These are phyloP conservation scores for Sideroxylon spinosum DNA, from an alignment of 179 eudicot species.

Conservation along the genomic window DNA sequence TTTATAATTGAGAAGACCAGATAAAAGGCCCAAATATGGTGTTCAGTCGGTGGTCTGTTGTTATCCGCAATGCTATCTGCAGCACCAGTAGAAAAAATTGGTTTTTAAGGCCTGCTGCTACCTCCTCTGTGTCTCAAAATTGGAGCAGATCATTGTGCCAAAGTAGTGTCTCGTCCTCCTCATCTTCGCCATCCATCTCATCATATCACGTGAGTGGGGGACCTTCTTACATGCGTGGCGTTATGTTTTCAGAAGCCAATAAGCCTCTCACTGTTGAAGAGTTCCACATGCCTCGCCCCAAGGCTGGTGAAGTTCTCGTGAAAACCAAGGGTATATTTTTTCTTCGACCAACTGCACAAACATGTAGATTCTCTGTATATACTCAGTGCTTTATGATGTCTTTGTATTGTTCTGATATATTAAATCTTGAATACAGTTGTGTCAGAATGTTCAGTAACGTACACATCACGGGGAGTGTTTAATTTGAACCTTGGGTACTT, in stretches of 20 bases:
- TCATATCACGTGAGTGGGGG: constrained; percentile 59
- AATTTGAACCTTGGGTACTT: background rate
- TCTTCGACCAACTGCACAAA: background rate
- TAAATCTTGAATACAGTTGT: background rate
- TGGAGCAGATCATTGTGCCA: constrained; percentile 19
- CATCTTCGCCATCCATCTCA: constrained; percentile 25
- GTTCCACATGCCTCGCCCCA: constrained; percentile 89
- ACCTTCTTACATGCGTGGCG: constrained; percentile 80
- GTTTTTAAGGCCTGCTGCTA: constrained; percentile 9
- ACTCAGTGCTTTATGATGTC: background rate
- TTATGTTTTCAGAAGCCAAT: constrained; percentile 66
- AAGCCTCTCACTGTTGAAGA: constrained; percentile 83
- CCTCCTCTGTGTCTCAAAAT: constrained; percentile 9
- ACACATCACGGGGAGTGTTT: background rate
- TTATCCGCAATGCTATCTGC: constrained; percentile 26
- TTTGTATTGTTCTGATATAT: background rate
- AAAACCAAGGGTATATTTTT: constrained; percentile 75
- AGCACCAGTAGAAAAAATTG: constrained; percentile 14
- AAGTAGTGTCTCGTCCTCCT: background rate
- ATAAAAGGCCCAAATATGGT: constrained; percentile 21
- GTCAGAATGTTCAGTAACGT: background rate
- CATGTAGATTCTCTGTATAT: background rate
- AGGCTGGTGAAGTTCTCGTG: constrained; percentile 82
- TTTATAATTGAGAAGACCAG: background rate
- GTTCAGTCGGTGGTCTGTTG: constrained; percentile 27